phyloP scores from a whole-genome alignment of 495 filamentous ascomycete species.

The Penicillium antarcticum region DNA sequence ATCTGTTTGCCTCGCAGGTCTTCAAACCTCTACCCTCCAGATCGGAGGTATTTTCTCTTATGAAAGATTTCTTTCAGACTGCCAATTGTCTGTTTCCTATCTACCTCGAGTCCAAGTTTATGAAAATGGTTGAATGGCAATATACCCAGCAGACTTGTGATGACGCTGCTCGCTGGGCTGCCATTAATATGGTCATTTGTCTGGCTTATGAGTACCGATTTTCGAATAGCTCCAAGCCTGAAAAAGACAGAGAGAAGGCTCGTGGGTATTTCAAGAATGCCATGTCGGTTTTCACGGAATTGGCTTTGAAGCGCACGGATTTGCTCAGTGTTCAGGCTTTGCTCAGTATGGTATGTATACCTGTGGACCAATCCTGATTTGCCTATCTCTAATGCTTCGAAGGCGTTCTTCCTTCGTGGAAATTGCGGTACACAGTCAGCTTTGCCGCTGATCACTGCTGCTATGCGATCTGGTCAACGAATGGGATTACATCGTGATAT shows the following conservation, averaged over 20 bases:
- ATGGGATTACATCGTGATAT: constrained; percentile 95
- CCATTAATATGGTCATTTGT: constrained; percentile 86
- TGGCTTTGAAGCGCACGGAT: constrained; percentile 91
- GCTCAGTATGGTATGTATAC: constrained; percentile 69
- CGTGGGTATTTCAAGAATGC: constrained; percentile 96
- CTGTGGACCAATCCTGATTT: background rate
- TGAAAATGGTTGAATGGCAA: constrained; percentile 89
- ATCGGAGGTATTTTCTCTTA: constrained; percentile 71
- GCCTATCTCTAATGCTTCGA: constrained; percentile 2
- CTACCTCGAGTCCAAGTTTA: constrained; percentile 93
- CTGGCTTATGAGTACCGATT: constrained; percentile 86
- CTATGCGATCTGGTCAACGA: constrained; percentile 82
- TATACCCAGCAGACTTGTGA: constrained; percentile 89
- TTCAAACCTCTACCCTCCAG: constrained; percentile 77
- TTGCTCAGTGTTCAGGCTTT: constrained; percentile 90
- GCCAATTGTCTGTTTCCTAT: constrained; percentile 97
- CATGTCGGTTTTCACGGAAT: constrained; percentile 82
- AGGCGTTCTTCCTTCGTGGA: constrained; percentile 88
- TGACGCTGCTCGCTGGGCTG: constrained; percentile 95
- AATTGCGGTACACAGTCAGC: constrained; percentile 91
- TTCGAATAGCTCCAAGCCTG: constrained; percentile 79
- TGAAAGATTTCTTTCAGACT: constrained; percentile 90
- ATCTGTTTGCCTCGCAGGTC: constrained; percentile 78
- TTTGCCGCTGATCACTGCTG: constrained; percentile 85
- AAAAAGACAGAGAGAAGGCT: constrained; percentile 84